phyloP scores from a whole-genome alignment of 2,329 filamentous ascomycete species.

The Trichoderma sp. region DNA sequence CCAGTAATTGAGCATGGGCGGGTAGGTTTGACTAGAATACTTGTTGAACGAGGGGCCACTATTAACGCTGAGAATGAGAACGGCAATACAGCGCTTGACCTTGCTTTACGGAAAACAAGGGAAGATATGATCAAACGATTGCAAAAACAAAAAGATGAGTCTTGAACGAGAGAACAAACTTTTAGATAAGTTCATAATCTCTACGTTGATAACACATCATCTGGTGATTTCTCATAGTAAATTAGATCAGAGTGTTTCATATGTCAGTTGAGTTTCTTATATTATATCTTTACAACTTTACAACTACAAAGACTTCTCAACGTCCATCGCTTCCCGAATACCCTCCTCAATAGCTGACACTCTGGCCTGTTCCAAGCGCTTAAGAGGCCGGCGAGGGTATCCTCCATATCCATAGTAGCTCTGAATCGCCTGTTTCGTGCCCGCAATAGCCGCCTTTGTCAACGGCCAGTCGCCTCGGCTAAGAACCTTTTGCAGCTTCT shows the following conservation, averaged over 20 bases:
- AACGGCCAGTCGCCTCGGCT: constrained; percentile 81
- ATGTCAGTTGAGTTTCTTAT: neutral
- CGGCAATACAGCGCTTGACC: no score
- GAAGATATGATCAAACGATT: no score
- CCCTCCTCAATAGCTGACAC: constrained; percentile 58
- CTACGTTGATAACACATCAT: no score
- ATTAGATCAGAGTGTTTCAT: neutral
- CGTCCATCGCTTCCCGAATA: constrained; percentile 65
- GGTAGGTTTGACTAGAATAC: no score
- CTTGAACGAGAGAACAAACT: no score
- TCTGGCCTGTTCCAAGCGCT: constrained; percentile 63
- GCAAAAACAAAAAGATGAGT: no score
- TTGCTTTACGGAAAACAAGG: no score
- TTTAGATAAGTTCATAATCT: no score
- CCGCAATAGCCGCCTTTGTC: constrained; percentile 80
- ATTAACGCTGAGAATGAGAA: no score
- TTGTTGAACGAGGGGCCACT: neutral
- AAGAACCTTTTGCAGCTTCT: constrained; percentile 75
- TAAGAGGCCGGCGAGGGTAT: constrained; percentile 72
- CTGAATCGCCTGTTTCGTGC: constrained; percentile 84
- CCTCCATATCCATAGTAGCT: constrained; percentile 82
- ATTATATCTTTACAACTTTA: neutral
- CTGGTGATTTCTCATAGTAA: neutral
- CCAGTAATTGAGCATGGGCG: no score
- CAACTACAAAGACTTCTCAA: constrained; percentile 58